phyloP scores from a whole-genome alignment of 1,284 basidiomycete genomes.

The Cryptococcus jaspeensis region DNA sequence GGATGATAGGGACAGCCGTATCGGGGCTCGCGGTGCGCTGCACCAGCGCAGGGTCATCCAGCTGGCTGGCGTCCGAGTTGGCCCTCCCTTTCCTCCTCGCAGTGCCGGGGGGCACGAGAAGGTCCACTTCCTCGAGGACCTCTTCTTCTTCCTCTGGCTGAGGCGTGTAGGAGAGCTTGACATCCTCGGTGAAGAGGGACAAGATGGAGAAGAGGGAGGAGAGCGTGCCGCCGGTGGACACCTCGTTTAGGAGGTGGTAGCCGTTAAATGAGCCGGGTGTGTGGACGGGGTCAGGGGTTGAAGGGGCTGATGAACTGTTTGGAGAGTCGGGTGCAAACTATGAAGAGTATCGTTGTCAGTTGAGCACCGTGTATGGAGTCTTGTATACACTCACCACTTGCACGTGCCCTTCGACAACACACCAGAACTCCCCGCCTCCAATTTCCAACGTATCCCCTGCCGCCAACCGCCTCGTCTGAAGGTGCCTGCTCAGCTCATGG shows the following conservation, averaged over 20 bases:
- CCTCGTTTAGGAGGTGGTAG: slow-evolving; percentile 90
- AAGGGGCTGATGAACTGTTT: slow-evolving; percentile 5
- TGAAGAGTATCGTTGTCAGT: not conserved
- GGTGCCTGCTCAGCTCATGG: slow-evolving; percentile 86
- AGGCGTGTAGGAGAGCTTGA: slow-evolving; percentile 77
- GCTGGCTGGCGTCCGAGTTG: slow-evolving; percentile 50
- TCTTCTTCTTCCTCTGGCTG: slow-evolving; percentile 37
- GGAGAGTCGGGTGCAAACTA: slow-evolving; percentile 60
- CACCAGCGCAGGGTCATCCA: slow-evolving; percentile 31
- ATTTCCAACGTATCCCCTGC: slow-evolving; percentile 82
- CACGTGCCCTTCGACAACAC: slow-evolving; percentile 83
- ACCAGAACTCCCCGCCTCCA: slow-evolving; percentile 89
- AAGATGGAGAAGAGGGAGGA: slow-evolving; percentile 96
- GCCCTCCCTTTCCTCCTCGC: slow-evolving; percentile 26
- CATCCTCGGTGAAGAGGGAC: slow-evolving; percentile 92
- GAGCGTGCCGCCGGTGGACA: slow-evolving; percentile 88
- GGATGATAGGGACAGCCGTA: not conserved
- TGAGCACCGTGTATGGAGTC: not conserved
- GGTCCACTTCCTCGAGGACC: slow-evolving; percentile 14
- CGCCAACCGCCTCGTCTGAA: slow-evolving; percentile 85
- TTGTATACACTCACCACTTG: slow-evolving; percentile 42
- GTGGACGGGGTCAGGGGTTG: slow-evolving; percentile 20
- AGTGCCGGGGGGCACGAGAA: not conserved
- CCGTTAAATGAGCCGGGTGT: slow-evolving; percentile 64
- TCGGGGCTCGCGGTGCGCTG: slow-evolving; percentile 8